Evolutionary conservation across 768 basidiomycete genomes (phyloP).

Genomic region (Hygrophorus pudorinus): DNA sequence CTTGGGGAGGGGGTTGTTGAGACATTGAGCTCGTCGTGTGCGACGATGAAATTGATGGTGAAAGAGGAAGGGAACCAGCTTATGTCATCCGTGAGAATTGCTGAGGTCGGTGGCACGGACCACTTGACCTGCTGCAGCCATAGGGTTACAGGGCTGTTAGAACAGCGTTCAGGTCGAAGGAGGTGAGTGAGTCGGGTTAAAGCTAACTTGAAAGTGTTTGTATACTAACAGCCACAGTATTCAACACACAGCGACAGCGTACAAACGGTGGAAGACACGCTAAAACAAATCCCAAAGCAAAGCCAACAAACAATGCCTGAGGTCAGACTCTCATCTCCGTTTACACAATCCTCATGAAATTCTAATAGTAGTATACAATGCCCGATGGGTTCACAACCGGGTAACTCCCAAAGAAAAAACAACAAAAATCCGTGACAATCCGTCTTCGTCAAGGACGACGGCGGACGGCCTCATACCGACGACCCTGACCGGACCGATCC

Average conservation of each 20-base stretch:
- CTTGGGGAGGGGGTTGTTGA: conserved; percentile 28
- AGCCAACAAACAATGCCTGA: conserved; percentile 25
- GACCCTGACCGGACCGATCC: too few relatives aligned
- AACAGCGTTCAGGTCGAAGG: not conserved
- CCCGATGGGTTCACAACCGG: too few relatives aligned
- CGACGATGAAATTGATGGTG: conserved; percentile 28
- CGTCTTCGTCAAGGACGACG: too few relatives aligned
- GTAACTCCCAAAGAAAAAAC: too few relatives aligned
- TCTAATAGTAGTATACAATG: too few relatives aligned
- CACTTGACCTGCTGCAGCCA: not conserved
- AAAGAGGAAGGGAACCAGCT: conserved; percentile 4
- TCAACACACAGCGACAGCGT: conserved; percentile 56
- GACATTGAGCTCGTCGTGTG: conserved; percentile 15
- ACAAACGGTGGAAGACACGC: conserved; percentile 68
- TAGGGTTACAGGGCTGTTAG: too few relatives aligned
- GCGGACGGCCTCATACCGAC: too few relatives aligned
- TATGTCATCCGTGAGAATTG: not conserved
- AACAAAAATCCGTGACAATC: too few relatives aligned
- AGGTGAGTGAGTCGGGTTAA: not conserved
- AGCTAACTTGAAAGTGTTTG: conserved; percentile 20
- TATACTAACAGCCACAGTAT: conserved; percentile 43
- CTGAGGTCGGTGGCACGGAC: not conserved
- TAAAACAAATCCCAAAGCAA: conserved; percentile 57
- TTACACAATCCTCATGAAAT: too few relatives aligned
- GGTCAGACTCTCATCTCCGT: too few relatives aligned